Conservation (phyloP, 78 protist genomes). For the Chrysochromulina parva region DNA sequence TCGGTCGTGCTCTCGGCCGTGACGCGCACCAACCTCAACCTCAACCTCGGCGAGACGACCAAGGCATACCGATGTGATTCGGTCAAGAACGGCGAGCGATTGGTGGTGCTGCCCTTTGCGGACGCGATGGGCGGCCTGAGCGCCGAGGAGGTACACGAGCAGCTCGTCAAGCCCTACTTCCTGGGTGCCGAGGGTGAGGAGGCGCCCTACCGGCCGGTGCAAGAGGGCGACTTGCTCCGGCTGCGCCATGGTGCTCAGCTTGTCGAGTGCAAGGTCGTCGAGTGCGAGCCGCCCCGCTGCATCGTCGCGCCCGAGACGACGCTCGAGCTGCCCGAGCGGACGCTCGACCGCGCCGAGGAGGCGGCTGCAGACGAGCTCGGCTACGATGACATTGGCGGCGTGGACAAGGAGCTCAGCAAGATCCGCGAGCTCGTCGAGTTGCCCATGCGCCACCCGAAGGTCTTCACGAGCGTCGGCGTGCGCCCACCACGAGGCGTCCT, state of each 20-base stretch:
- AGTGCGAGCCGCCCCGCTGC: conserved; percentile 85
- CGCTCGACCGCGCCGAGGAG: conserved; percentile 97
- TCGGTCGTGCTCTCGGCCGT: conserved; percentile 91
- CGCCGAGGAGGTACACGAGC: conserved; percentile 96
- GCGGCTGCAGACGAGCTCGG: conserved; percentile 73
- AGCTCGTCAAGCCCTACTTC: conserved; percentile 96
- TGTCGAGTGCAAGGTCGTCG: conserved; percentile 99
- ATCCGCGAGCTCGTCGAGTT: conserved; percentile 95
- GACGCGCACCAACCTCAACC: conserved; percentile 75
- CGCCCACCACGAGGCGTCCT: conserved; percentile 94
- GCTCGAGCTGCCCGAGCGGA: conserved; percentile 98
- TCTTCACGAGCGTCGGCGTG: conserved; percentile 91
- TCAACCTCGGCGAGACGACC: conserved; percentile 89
- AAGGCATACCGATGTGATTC: conserved; percentile 85
- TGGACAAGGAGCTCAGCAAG: conserved; percentile 96
- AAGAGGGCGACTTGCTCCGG: conserved; percentile 75
- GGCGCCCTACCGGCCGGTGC: conserved; percentile 96
- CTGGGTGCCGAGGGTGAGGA: conserved; percentile 63
- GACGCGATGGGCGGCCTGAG: conserved; percentile 96
- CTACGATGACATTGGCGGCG: conserved; percentile 99
- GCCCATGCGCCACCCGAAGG: conserved; percentile 99
- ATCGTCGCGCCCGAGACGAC: conserved; percentile 5
- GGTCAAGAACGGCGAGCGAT: conserved; percentile 53
- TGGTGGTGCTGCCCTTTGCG: conserved; percentile 96
- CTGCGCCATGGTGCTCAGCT: conserved; percentile 4